Evolutionary conservation across 1,139 yeast species (phyloP).

Genomic region (Suhomyces terraborum): DNA sequence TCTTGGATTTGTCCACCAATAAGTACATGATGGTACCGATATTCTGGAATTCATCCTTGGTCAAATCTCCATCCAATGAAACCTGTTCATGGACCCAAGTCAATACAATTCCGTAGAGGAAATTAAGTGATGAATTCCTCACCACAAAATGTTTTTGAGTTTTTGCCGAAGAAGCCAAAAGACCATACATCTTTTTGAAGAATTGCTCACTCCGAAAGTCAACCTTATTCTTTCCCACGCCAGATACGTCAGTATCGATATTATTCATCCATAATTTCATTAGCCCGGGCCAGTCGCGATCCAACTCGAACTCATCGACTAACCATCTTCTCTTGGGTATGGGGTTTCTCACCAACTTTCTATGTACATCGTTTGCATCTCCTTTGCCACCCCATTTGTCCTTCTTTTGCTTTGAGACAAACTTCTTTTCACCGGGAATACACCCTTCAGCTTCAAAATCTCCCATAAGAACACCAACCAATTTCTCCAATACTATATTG

Average conservation of each 20-base stretch:
- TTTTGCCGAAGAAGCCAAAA: conserved; percentile 30
- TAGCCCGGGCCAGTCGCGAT: conserved; percentile 55
- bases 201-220: conserved; percentile 33
- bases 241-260: conserved; percentile 19
- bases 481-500: conserved; percentile 48
- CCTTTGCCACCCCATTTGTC: conserved; percentile 9
- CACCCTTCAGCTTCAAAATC: conserved; percentile 53
- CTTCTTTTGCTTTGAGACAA: conserved; percentile 30
- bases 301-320: conserved; percentile 57
- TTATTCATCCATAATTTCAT: conserved; percentile 44
- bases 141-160: conserved; percentile 58
- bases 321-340: conserved; percentile 55
- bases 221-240: conserved; percentile 18
- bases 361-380: conserved; percentile 1
- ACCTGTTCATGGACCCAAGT: conserved; percentile 52
- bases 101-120: conserved; percentile 57
- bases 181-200: conserved; percentile 34
- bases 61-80: conserved; percentile 22
- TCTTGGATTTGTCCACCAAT: conserved; percentile 57
- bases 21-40: conserved; percentile 52
- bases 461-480: conserved; percentile 59
- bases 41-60: conserved; percentile 20
- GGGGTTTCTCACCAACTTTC: conserved; percentile 17
- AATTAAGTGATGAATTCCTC: conserved; percentile 58
- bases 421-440: conserved; percentile 57